phyloP scores from a whole-genome alignment of 192 early-diverging fungal species.

The Phlyctochytrium bullatum region DNA sequence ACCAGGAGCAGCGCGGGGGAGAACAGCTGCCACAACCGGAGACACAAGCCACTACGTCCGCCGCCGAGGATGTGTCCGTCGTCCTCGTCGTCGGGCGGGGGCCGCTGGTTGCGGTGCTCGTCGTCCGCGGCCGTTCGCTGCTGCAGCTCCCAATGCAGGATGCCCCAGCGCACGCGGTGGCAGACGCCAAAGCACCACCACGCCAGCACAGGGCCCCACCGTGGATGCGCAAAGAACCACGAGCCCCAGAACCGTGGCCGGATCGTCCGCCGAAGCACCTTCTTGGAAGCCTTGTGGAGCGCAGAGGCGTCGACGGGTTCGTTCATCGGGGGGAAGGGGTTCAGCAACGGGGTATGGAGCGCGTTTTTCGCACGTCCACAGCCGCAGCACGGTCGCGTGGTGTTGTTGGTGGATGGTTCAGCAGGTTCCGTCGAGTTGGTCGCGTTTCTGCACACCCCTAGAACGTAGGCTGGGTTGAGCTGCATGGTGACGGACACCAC shows the following conservation, averaged over 20 bases:
- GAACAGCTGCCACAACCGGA: neutral
- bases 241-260: neutral
- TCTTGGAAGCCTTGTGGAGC: neutral
- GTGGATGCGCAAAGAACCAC: neutral
- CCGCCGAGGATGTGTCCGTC: neutral
- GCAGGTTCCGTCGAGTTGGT: neutral
- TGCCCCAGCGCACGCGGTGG: neutral
- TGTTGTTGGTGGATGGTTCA: neutral
- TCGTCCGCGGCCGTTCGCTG: neutral
- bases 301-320: neutral
- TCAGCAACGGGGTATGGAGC: neutral
- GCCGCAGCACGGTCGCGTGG: too few relatives aligned
- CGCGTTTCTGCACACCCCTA: too few relatives aligned
- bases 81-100: neutral
- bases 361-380: too few relatives aligned
- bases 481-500: neutral
- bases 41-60: neutral
- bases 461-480: too few relatives aligned
- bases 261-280: neutral
- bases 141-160: conserved; percentile 4
- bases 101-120: neutral
- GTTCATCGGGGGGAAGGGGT: neutral
- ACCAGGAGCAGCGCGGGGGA: neutral
- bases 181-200: neutral
- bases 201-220: neutral